Conservation (phyloP, 208 protist genomes). For the Porcisia deanei region DNA sequence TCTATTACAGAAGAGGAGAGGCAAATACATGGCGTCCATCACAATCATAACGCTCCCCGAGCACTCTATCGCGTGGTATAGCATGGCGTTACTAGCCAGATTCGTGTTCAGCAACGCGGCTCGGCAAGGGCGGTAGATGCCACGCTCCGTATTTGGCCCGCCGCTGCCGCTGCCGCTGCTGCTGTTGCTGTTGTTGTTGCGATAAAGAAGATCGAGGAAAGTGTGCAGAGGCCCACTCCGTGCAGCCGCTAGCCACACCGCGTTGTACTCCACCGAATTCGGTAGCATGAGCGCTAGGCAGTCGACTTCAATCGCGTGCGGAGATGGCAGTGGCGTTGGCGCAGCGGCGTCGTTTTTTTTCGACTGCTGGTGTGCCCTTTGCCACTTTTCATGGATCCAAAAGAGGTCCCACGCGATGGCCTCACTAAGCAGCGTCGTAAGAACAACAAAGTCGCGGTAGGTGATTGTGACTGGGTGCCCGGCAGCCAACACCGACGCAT, state of each 20-base stretch:
- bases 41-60: constrained; percentile 35
- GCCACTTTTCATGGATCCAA: constrained; percentile 26
- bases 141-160: neutral
- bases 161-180: neutral
- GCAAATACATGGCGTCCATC: constrained; percentile 39
- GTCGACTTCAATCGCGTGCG: constrained; percentile 15
- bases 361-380: neutral
- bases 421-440: constrained; percentile 47
- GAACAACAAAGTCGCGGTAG: constrained; percentile 42
- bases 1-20: constrained; percentile 40
- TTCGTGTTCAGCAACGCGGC: constrained; percentile 71
- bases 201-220: constrained; percentile 47
- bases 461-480: constrained; percentile 32
- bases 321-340: neutral
- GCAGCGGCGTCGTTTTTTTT: neutral
- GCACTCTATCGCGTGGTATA: constrained; percentile 50
- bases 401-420: constrained; percentile 53
- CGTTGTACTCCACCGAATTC: constrained; percentile 63
- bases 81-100: constrained; percentile 51
- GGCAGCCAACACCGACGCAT: constrained; percentile 7
- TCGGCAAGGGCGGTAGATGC: constrained; percentile 47
- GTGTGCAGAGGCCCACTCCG: constrained; percentile 44
- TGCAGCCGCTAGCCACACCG: constrained; percentile 46
- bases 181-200: constrained; percentile 22
- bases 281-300: constrained; percentile 59